Base-by-base conservation (phyloP, 345 rosid species). In the Eucalyptus viminalis region DNA sequence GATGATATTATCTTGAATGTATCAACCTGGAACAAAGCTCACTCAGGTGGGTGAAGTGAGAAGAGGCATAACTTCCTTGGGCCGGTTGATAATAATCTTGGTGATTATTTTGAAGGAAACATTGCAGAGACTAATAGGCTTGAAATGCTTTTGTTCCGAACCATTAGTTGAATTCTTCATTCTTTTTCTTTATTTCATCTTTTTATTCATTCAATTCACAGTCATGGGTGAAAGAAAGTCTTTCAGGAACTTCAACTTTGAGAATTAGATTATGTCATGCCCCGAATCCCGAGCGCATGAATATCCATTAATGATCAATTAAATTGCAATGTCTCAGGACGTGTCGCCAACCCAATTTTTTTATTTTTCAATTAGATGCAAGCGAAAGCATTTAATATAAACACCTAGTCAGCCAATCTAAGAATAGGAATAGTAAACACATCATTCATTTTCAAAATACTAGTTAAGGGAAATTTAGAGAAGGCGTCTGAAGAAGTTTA, bases 251-350 rank as follows among this genome's bases (percentile, higher is more conserved):
- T 25, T 60, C 15, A 60, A 60, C 13, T 60, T 60, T 60, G 31
- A 29, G 67, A 25, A 27, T 60, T 10, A 27, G 58, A 53, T 53
- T 53, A 53, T 53, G 24, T 53, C 58, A 53, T 8, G 5, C 58
- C 58, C 0, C 2, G 2, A 53, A 53, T 53, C 10, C 5, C 1
- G 24, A 53, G 24, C 10, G 2, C 58, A 53, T 2, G 0, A 53
- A 53, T 8, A 3, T 53, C 58, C 24, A 1, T 53, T 24, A 53
- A 53, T 53, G 58, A 53, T 53, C 0, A 10, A 19, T 53, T 53
- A 19, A 19, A 19, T 53, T 19, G 5, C 0, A 0, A 3, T 2
- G 10, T 19, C 24, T 19, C 0, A 53, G 2, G 5, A 53, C 0
- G 1, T 2, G 24, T 53, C 2, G 2, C 58, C 0, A 2, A 19